Percentiles rank a stretch among this genome's conserved stretches.
These are phyloP conservation scores for Penicillium longicatenatum DNA, from an alignment of 495 filamentous ascomycete genomes.

Conservation along the genomic window DNA sequence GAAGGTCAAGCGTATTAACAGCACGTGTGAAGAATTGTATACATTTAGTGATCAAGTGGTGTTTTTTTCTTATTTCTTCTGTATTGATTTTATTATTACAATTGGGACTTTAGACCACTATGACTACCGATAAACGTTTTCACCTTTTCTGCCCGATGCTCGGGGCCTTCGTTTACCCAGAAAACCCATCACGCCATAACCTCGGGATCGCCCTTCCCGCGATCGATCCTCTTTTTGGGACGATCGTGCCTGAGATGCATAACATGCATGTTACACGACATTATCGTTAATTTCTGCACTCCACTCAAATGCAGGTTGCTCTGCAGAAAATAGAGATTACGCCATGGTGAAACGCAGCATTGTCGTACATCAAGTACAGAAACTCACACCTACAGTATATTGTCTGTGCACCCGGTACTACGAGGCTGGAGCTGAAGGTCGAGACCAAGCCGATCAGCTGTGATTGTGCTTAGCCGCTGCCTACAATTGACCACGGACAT, in stretches of 20 bases:
- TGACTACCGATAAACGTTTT: background rate
- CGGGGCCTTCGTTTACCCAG: constrained; percentile 10
- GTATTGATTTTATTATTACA: background rate
- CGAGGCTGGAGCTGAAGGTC: background rate
- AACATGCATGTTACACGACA: constrained; percentile 23
- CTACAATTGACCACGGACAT: background rate
- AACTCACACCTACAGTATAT: too few relatives aligned
- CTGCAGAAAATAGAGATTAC: background rate
- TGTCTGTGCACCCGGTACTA: background rate
- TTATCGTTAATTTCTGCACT: constrained; percentile 8
- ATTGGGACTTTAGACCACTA: background rate
- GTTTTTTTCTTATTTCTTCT: background rate
- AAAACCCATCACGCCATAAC: constrained; percentile 26
- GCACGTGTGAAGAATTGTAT: background rate
- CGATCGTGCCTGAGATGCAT: constrained; percentile 22
- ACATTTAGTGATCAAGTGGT: too few relatives aligned
- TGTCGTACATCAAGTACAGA: background rate
- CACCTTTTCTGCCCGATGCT: background rate
- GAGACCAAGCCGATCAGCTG: background rate
- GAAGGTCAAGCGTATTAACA: constrained; percentile 4
- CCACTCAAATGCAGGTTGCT: constrained; percentile 1
- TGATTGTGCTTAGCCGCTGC: background rate
- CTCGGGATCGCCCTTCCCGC: constrained; percentile 28
- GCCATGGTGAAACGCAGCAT: background rate
- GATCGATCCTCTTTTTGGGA: constrained; percentile 17